These are phyloP conservation scores for Colletotrichum kahawae DNA, from an alignment of 2,329 filamentous ascomycete species.

Conservation along the genomic window DNA sequence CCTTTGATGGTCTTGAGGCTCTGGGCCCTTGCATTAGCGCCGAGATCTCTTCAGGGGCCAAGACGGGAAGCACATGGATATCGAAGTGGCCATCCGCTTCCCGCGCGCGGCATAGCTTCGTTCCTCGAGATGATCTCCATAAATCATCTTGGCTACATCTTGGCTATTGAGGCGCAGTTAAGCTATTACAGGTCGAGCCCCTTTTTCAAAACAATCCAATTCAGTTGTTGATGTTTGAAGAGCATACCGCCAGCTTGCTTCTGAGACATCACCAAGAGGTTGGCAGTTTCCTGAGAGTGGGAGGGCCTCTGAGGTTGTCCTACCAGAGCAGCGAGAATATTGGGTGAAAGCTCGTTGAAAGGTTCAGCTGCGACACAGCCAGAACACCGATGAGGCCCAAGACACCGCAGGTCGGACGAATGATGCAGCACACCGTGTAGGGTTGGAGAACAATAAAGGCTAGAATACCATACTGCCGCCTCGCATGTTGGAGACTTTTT, in stretches of 20 bases:
- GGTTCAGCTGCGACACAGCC: not conserved
- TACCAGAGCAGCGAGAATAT: not conserved
- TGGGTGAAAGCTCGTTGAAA: not conserved
- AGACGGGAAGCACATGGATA: not conserved
- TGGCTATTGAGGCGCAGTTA: not conserved
- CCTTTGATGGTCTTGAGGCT: not conserved
- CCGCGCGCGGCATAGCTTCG: not conserved
- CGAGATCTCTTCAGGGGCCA: not conserved
- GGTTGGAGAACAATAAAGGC: not conserved
- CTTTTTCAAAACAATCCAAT: not conserved
- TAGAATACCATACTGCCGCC: not conserved
- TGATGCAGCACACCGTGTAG: not conserved
- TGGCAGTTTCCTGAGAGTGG: not conserved
- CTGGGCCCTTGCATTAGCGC: not conserved
- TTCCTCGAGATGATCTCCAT: not conserved
- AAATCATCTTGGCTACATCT: not conserved
- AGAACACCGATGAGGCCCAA: not conserved
- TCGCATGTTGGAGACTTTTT: not conserved
- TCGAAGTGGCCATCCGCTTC: not conserved
- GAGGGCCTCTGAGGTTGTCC: not conserved
- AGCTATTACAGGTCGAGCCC: not conserved
- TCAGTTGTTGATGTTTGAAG: not conserved
- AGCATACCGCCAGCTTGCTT: not conserved
- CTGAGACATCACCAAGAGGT: not conserved
- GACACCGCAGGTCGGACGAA: conserved; percentile 12